Percentiles rank a stretch among this genome's conserved stretches.
Evolutionary conservation across 2,329 filamentous ascomycete genomes (phyloP).

Genomic region (Penicillium vulpinum): DNA sequence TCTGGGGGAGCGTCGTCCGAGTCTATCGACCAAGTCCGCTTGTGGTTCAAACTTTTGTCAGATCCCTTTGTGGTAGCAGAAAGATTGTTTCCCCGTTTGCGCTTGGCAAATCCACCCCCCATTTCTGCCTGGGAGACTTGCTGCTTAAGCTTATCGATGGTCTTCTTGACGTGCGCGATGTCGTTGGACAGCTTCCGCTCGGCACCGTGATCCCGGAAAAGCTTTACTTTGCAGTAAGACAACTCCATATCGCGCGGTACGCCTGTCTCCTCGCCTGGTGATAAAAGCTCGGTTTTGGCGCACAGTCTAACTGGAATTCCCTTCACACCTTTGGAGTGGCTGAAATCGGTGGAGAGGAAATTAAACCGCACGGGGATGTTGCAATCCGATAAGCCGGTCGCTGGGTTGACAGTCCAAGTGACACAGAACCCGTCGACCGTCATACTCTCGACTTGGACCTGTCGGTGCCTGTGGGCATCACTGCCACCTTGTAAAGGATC

Average conservation of each 20-base stretch:
- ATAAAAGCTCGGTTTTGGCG: slow-evolving; percentile 76
- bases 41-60: slow-evolving; percentile 80
- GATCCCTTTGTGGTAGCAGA: slow-evolving; percentile 50
- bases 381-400: slow-evolving; percentile 69
- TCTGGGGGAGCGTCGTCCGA: slow-evolving; percentile 57
- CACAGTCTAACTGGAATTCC: slow-evolving; percentile 92
- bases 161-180: slow-evolving; percentile 90
- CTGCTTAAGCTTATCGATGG: slow-evolving; percentile 92
- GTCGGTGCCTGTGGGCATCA: slow-evolving; percentile 58
- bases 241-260: slow-evolving; percentile 61
- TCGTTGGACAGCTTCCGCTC: slow-evolving; percentile 95
- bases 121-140: slow-evolving; percentile 76
- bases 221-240: slow-evolving; percentile 93
- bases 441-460: slow-evolving; percentile 69
- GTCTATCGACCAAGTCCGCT: slow-evolving; percentile 92
- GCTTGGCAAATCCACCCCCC: slow-evolving; percentile 61
- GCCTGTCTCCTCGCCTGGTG: slow-evolving; percentile 49
- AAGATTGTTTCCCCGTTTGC: slow-evolving; percentile 57
- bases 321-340: slow-evolving; percentile 97
- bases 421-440: slow-evolving; percentile 96
- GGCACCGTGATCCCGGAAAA: slow-evolving; percentile 93
- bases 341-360: slow-evolving; percentile 97
- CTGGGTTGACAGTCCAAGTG: slow-evolving; percentile 73
- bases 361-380: slow-evolving; percentile 93
- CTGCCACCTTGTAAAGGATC: slow-evolving; percentile 60